These are phyloP conservation scores for Lumnitzera racemosa DNA, from an alignment of 345 rosid species.

Conservation along the genomic window DNA sequence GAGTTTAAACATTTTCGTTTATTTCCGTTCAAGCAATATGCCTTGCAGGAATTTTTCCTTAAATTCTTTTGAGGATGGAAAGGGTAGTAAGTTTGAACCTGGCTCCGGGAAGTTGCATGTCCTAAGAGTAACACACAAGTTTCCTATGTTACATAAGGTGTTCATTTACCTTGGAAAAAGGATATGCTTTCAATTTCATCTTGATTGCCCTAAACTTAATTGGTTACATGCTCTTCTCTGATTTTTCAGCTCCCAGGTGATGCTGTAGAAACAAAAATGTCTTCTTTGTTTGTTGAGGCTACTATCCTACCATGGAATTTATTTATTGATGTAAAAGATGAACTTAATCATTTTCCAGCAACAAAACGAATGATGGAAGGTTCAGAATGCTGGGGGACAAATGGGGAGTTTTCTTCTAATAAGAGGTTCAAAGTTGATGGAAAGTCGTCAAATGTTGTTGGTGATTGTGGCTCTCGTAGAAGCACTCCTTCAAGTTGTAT, in stretches of 20 bases:
- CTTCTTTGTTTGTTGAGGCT: constrained; percentile 56
- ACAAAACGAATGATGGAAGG: constrained; percentile 12
- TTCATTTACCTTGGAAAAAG: background rate
- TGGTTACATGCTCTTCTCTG: constrained; percentile 3
- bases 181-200: background rate
- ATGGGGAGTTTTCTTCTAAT: constrained; percentile 24
- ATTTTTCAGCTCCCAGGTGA: constrained; percentile 38
- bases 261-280: constrained; percentile 25
- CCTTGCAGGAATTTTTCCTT: constrained; percentile 28
- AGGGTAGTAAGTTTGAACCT: constrained; percentile 31
- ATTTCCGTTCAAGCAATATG: constrained; percentile 30
- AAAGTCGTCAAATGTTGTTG: constrained; percentile 14
- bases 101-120: constrained; percentile 51
- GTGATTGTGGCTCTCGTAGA: constrained; percentile 10
- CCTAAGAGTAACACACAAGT: constrained; percentile 53
- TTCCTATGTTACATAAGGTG: constrained; percentile 50
- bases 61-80: constrained; percentile 25
- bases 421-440: constrained; percentile 43
- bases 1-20: constrained; percentile 26
- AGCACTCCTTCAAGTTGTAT: constrained; percentile 8
- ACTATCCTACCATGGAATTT: constrained; percentile 67
- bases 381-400: constrained; percentile 6
- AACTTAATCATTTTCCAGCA: constrained; percentile 12
- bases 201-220: background rate
- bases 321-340: constrained; percentile 40